These are phyloP conservation scores for Silene conica DNA, from an alignment of 148 eudicot species.

Conservation along the genomic window DNA sequence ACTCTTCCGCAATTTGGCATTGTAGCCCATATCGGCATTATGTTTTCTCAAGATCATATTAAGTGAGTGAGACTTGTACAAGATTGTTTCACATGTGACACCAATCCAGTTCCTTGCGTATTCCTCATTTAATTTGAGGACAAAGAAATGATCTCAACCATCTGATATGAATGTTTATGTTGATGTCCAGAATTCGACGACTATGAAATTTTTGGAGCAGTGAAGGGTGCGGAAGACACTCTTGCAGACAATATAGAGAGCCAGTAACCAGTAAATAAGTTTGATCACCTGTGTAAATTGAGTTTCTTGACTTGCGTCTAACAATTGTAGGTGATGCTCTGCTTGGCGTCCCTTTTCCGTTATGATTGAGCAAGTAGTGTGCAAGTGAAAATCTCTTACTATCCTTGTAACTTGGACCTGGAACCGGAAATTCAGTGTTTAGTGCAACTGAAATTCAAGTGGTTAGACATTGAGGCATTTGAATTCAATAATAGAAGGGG, in stretches of 20 bases:
- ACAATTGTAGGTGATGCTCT: not conserved
- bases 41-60: not conserved
- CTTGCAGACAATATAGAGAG: slow-evolving; percentile 29
- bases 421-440: not conserved
- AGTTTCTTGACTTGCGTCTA: not conserved
- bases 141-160: not conserved
- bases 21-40: no score
- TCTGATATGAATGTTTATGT: not conserved
- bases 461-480: not conserved
- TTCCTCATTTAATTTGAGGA: not conserved
- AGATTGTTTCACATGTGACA: not conserved
- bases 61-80: not conserved
- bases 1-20: no score
- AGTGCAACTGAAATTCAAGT: not conserved
- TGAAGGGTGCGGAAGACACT: slow-evolving; percentile 47
- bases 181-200: slow-evolving; percentile 70
- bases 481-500: not conserved
- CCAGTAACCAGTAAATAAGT: slow-evolving; percentile 11
- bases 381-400: not conserved
- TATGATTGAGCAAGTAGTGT: not conserved
- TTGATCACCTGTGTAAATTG: not conserved
- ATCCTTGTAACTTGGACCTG: not conserved
- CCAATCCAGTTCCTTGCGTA: not conserved
- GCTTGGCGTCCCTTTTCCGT: not conserved
- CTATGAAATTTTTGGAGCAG: slow-evolving; percentile 62